Percentiles rank a stretch among this genome's conserved stretches.
Evolutionary conservation across 1,284 basidiomycete species (phyloP).

Genomic region (Moniliophthora roreri): DNA sequence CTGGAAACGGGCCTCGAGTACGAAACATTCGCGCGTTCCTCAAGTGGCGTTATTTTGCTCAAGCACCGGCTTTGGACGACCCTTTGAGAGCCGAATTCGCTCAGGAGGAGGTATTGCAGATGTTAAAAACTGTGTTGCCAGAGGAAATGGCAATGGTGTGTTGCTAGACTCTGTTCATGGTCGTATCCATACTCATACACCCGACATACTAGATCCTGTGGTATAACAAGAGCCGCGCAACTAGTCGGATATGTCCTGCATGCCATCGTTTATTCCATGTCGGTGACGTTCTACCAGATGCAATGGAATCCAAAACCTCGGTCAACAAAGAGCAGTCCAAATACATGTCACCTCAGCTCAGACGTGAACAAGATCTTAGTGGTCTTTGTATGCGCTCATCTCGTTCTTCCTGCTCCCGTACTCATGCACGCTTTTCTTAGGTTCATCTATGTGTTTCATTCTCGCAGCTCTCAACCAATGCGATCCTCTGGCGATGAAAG

Average conservation of each 20-base stretch:
- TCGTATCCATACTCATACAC: not conserved
- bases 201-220: conserved; percentile 58
- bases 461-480: conserved; percentile 58
- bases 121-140: conserved; percentile 66
- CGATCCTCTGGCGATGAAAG: conserved; percentile 58
- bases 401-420: conserved; percentile 5
- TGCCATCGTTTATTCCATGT: conserved; percentile 70
- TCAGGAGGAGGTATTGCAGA: conserved; percentile 67
- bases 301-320: conserved; percentile 31
- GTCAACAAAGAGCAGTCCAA: conserved; percentile 27
- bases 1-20: conserved; percentile 75
- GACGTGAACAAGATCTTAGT: conserved; percentile 67
- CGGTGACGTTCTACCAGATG: conserved; percentile 60
- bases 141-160: conserved; percentile 69
- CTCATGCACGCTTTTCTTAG: conserved; percentile 31
- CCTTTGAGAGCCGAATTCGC: conserved; percentile 71
- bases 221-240: conserved; percentile 76
- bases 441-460: conserved; percentile 74
- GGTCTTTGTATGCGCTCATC: conserved; percentile 60
- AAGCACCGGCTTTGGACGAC: conserved; percentile 59
- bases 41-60: conserved; percentile 56
- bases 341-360: conserved; percentile 35
- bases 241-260: conserved; percentile 70
- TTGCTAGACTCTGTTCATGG: conserved; percentile 6
- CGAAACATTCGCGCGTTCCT: conserved; percentile 61